Conservation (phyloP, 1,139 yeast genomes). For the Saccharomyces hybrid region DNA sequence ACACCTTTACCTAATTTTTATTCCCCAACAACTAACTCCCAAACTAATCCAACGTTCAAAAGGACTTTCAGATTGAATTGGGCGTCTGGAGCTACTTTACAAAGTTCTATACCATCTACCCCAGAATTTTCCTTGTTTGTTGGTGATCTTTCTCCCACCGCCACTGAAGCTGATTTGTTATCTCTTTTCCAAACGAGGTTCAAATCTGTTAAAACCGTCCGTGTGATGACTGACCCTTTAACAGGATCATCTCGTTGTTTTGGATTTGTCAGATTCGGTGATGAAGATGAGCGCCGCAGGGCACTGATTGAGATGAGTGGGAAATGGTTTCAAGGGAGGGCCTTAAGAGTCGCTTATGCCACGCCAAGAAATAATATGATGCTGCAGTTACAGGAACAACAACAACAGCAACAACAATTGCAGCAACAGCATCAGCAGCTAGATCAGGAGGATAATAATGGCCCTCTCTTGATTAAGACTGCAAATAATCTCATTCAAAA, state of each 20-base stretch:
- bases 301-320: constrained; percentile 85
- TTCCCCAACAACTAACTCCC: constrained; percentile 23
- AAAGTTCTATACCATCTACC: constrained; percentile 26
- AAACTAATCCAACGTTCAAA: constrained; percentile 27
- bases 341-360: constrained; percentile 70
- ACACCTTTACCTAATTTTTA: constrained; percentile 55
- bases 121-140: constrained; percentile 71
- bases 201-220: constrained; percentile 74
- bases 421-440: constrained; percentile 5
- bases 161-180: constrained; percentile 63
- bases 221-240: constrained; percentile 76
- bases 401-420: constrained; percentile 10
- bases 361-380: constrained; percentile 47
- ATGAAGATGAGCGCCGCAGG: constrained; percentile 62
- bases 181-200: constrained; percentile 64
- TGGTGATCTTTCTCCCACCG: constrained; percentile 74
- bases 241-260: constrained; percentile 77
- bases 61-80: constrained; percentile 67
- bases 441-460: constrained; percentile 6
- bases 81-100: constrained; percentile 67
- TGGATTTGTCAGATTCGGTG: constrained; percentile 81
- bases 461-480: constrained; percentile 12
- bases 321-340: constrained; percentile 60
- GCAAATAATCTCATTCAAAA: constrained; percentile 12
- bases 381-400: constrained; percentile 12